These are phyloP conservation scores for Naganishia antarctica DNA, from an alignment of 768 basidiomycete species.

Conservation along the genomic window DNA sequence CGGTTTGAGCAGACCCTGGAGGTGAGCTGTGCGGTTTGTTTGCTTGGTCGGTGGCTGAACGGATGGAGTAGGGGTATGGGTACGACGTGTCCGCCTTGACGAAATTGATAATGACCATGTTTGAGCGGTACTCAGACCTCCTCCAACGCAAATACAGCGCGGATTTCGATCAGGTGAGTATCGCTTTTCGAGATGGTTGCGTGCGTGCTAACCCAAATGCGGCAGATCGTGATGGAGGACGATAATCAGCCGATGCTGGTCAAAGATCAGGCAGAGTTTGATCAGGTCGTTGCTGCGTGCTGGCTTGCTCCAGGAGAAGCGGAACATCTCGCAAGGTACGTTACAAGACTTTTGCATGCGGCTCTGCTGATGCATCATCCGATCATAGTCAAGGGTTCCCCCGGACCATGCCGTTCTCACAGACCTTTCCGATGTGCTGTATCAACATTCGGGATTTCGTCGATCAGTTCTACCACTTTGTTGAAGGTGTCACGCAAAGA, in stretches of 20 bases:
- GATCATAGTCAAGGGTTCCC: slow-evolving; percentile 60
- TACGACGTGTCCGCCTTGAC: slow-evolving; percentile 81
- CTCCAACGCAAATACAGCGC: slow-evolving; percentile 73
- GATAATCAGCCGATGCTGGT: slow-evolving; percentile 83
- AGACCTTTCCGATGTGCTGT: slow-evolving; percentile 90
- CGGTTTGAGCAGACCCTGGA: slow-evolving; percentile 88
- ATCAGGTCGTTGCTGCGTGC: slow-evolving; percentile 69
- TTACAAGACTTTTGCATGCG: neutral
- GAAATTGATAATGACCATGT: slow-evolving; percentile 75
- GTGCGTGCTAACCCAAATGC: no score
- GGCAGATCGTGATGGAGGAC: slow-evolving; percentile 74
- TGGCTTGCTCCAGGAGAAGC: slow-evolving; percentile 73
- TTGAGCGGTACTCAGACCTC: slow-evolving; percentile 80
- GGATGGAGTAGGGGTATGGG: slow-evolving; percentile 64
- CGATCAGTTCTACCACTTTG: slow-evolving; percentile 91
- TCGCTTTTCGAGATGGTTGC: no score
- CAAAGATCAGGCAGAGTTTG: slow-evolving; percentile 58
- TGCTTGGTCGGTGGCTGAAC: neutral
- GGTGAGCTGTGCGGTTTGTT: slow-evolving; percentile 53
- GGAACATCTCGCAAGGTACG: slow-evolving; percentile 52
- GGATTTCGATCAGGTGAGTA: slow-evolving; percentile 73
- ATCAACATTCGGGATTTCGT: slow-evolving; percentile 85
- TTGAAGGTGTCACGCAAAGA: slow-evolving; percentile 88
- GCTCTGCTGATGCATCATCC: neutral
- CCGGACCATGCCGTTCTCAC: slow-evolving; percentile 82